These are phyloP conservation scores for Gossypium lobatum DNA, from an alignment of 441 rosid genomes.

Conservation along the genomic window DNA sequence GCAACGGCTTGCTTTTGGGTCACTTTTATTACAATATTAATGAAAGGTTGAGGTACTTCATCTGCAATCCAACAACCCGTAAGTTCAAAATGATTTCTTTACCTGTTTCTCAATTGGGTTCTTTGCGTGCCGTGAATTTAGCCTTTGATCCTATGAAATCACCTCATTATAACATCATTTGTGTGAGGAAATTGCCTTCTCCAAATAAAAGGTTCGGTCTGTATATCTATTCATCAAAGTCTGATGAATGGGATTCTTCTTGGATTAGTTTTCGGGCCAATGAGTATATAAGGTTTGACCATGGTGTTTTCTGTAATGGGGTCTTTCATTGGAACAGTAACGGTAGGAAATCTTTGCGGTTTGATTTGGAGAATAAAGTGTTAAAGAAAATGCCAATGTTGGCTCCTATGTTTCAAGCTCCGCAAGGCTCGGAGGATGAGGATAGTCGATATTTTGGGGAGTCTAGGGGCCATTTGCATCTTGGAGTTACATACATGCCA, in stretches of 20 bases:
- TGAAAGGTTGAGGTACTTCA: conserved; percentile 6
- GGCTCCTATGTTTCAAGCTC: conserved; percentile 10
- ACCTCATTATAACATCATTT: conserved; percentile 9
- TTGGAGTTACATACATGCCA: conserved; percentile 8
- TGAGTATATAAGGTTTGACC: conserved; percentile 5
- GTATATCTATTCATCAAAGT: background rate
- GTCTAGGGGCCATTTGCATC: conserved; percentile 16
- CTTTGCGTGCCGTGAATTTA: conserved; percentile 6
- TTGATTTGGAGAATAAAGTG: background rate
- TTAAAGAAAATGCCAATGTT: conserved; percentile 2
- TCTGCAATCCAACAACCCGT: conserved; percentile 9
- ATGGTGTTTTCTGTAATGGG: conserved; percentile 9
- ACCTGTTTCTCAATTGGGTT: background rate
- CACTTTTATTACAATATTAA: background rate
- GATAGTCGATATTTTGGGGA: conserved; percentile 11
- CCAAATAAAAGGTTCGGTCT: background rate
- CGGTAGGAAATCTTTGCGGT: conserved; percentile 5
- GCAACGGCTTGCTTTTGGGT: conserved; percentile 13
- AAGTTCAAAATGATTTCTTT: conserved; percentile 8
- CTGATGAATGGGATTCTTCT: background rate
- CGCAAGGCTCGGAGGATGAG: background rate
- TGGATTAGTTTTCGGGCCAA: background rate
- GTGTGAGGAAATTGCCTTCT: background rate
- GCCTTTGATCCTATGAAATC: conserved; percentile 15
- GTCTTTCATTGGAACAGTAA: conserved; percentile 7